These are phyloP conservation scores for Lactuca sativa DNA, from an alignment of 129 eudicot genomes.

Conservation along the genomic window DNA sequence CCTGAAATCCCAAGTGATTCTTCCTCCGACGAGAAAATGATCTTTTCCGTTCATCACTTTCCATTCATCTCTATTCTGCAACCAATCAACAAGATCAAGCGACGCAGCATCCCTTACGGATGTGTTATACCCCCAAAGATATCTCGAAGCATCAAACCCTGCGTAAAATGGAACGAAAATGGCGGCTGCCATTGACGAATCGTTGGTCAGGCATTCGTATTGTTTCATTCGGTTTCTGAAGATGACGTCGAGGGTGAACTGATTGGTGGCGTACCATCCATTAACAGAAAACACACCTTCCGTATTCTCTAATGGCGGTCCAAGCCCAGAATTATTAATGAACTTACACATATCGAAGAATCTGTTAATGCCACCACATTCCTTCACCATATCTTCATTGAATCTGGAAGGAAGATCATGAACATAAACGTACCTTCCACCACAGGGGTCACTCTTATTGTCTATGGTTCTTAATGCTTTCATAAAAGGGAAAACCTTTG, in stretches of 20 bases:
- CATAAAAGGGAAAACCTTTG: constrained; percentile 46
- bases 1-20: constrained; percentile 92
- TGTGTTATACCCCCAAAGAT: constrained; percentile 80
- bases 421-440: constrained; percentile 80
- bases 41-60: constrained; percentile 72
- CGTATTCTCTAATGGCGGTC: constrained; percentile 68
- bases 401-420: constrained; percentile 82
- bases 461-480: constrained; percentile 65
- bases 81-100: constrained; percentile 75
- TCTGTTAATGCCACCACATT: constrained; percentile 63
- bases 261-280: constrained; percentile 87
- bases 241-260: constrained; percentile 83
- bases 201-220: constrained; percentile 75
- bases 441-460: constrained; percentile 83
- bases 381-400: constrained; percentile 73
- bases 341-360: constrained; percentile 86
- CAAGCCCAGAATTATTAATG: constrained; percentile 67
- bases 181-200: constrained; percentile 85
- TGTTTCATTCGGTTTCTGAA: constrained; percentile 81
- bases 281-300: constrained; percentile 72
- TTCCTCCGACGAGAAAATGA: constrained; percentile 91
- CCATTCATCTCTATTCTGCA: constrained; percentile 74
- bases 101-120: constrained; percentile 73
- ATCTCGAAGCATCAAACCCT: constrained; percentile 83
- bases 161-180: constrained; percentile 89